Base-by-base conservation (phyloP, 1,284 basidiomycete species). In the Sporisorium reilianum region DNA sequence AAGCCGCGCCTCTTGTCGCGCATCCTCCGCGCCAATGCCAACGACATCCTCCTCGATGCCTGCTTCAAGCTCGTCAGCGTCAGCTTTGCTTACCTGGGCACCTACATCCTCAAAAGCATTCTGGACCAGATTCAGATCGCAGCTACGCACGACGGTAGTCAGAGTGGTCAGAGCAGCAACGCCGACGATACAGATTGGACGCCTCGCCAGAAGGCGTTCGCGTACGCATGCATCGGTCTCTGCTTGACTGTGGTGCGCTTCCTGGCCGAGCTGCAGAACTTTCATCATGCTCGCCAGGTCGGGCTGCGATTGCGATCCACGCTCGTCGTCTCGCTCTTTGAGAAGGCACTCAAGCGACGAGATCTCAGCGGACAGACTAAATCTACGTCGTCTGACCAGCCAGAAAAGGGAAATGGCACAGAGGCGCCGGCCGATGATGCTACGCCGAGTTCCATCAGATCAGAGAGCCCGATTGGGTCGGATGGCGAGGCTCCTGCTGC, bases 231-330 rank as follows among this genome's bases (percentile, higher is more conserved):
- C 56, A 56, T 68, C 40, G 64, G 68, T 20, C 63, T 80, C 16
- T 52, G 67, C 25, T 45, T 78, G 12, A 78, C 75, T 18, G 57
- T 75, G 18, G 53, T 78, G 11, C 71, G 73, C 14, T 80, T 78
- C 51, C 40, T 76, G 1, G 67, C 76, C 32, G 76, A 80, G 48
- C 58, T 80, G 8, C 72, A 73, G 22, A 78, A 84, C 62, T 85
- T 61, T 41, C 83, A 85, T 55, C 72, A 78, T n/a, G 84, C 83
- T 9, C 64, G 84, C 1, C 75, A 83, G 16, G 79, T 84, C 18
- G 84, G 84, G 0, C 75, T 85, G 52, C 68, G 84, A 11, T 34
- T 84, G 10, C 55, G 84, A 16, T 77, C 69, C 28, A 79, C 79
- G 26, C 62, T 85, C 20, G 81, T 83, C 18, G 69, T 80, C 4